A percentile compares a stretch with the other conserved stretches of the same genome.
These are phyloP conservation scores for Talaromyces sp. DNA, from an alignment of 2,329 filamentous ascomycete species.

Conservation along the genomic window DNA sequence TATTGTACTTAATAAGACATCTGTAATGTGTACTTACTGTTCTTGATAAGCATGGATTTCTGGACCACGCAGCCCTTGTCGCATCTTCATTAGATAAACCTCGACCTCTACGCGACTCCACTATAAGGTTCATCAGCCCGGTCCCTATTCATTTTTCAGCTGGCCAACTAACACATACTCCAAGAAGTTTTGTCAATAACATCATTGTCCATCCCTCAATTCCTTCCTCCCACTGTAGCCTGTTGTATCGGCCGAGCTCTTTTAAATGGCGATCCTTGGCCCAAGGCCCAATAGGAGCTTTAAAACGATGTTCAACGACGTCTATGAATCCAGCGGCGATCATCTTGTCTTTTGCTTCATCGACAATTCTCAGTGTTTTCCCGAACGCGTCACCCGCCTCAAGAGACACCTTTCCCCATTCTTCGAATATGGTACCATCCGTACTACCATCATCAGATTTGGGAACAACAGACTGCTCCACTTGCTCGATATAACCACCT, in stretches of 20 bases:
- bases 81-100: constrained; percentile 5
- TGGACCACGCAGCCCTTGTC: background rate
- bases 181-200: constrained; percentile 3
- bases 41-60: constrained; percentile 8
- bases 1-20: background rate
- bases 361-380: constrained; percentile 4
- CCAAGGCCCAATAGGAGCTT: constrained; percentile 10
- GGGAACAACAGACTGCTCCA: constrained; percentile 11
- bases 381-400: constrained; percentile 7
- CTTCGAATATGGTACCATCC: constrained; percentile 4
- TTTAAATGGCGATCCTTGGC: constrained; percentile 10
- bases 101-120: constrained; percentile 6
- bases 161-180: background rate
- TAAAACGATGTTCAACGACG: constrained; percentile 4
- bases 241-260: constrained; percentile 5
- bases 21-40: background rate
- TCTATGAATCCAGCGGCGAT: constrained; percentile 8
- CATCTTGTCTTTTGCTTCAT: constrained; percentile 10
- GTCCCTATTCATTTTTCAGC: background rate
- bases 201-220: constrained; percentile 7
- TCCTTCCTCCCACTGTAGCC: constrained; percentile 1
- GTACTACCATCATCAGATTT: constrained; percentile 15
- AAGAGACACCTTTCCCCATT: constrained; percentile 2
- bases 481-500: constrained; percentile 17
- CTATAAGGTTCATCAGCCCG: background rate